Base-by-base conservation (phyloP, 495 filamentous ascomycete genomes). In the Xylaria telfairii region DNA sequence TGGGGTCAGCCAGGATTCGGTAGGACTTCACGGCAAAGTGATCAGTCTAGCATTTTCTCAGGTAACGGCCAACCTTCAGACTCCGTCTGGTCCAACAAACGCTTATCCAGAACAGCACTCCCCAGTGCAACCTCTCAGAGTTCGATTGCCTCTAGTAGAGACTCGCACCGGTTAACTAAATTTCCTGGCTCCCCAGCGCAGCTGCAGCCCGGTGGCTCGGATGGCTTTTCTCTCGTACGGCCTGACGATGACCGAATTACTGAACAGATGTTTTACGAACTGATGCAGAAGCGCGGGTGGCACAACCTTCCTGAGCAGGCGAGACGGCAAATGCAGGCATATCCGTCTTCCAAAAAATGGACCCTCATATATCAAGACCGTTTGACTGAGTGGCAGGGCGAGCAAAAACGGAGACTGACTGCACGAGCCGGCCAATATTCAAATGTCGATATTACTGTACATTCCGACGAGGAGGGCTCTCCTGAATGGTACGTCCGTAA, bases 401-500 rank as follows among this genome's bases (percentile, higher is more conserved):
- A 98, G 75, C 93, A 97, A 83, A 98, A 95, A 82, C 90, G 94
- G 73, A 82, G 90, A 68, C 88, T 89, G 69, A 91, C 90, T 69
- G 89, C 92, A 28, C 88, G 90, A 67, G 87, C 92, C 71, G 90
- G 88, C 28, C 85, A 90, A 63, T 89, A 89, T 53, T 77, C 77
- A 57, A 83, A 78, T 32, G 73, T 85, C 74, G 85, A 88, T 61
- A 84, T 94, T 54, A 83, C 94, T 39, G 87, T 87, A 57, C 86
- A 90, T 65, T 93, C 93, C 6, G 93, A 97, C 76, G 95, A 98
- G 75, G 96, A 98, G 77, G 96, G 93, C 26, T 96, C 92, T 67
- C 96, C 96, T 3, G 96, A 99, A 82, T 99, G 95, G 95, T 99
- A 96, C 83, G 96, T 99, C 24, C 92, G 91, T 77, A 96, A 93